Conservation (phyloP, 176 grass and related monocot species). For the Metroxylon sagu region DNA sequence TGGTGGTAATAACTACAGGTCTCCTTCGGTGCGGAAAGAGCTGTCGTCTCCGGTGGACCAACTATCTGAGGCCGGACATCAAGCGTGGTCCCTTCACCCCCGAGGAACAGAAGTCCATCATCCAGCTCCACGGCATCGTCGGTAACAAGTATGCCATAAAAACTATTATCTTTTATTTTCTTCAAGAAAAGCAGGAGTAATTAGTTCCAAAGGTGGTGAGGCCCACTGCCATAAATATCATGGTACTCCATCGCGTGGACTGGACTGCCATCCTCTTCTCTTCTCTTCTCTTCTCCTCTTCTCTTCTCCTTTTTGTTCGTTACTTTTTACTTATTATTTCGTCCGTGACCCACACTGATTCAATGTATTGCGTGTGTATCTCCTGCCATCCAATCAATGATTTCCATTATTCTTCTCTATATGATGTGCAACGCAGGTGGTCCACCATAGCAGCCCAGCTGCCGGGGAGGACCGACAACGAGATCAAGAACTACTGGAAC, state of each 20-base stretch:
- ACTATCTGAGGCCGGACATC: constrained; percentile 96
- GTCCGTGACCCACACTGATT: no score
- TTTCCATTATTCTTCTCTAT: constrained; percentile 6
- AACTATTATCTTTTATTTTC: neutral
- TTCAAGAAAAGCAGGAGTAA: no score
- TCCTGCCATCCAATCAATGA: constrained; percentile 20
- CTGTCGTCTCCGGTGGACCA: constrained; percentile 96
- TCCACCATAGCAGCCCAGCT: constrained; percentile 20
- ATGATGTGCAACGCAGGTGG: constrained; percentile 14
- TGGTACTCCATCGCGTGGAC: constrained; percentile 31
- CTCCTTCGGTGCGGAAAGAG: constrained; percentile 95
- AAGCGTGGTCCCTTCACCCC: constrained; percentile 81
- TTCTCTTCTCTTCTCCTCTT: constrained; percentile 7
- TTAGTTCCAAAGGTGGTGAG: neutral
- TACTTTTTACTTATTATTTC: no score
- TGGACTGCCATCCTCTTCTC: constrained; percentile 14
- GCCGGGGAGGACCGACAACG: constrained; percentile 20
- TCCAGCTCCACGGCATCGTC: constrained; percentile 89
- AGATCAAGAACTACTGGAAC: constrained; percentile 32
- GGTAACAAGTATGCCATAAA: constrained; percentile 65
- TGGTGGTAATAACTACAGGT: constrained; percentile 31
- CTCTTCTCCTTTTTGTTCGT: neutral
- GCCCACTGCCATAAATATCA: constrained; percentile 17
- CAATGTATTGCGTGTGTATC: constrained; percentile 8
- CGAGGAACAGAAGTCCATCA: constrained; percentile 83